Base-by-base conservation (phyloP, 306 rosid species). In the Oemleria cerasiformis region DNA sequence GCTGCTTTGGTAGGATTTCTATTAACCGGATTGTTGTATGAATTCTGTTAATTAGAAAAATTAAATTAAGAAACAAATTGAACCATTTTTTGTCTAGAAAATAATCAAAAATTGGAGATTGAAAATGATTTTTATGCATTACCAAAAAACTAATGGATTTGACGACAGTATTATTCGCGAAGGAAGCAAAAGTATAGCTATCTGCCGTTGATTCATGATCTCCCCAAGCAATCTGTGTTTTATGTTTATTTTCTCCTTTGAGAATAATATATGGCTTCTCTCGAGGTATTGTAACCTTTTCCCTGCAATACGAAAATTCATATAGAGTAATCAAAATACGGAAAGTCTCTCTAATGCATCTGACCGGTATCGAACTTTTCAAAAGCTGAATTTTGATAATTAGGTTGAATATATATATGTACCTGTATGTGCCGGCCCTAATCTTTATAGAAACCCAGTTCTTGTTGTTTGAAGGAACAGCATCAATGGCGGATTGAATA, bases 401-500 rank as follows among this genome's bases (percentile, higher is more conserved):
- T 25, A 25, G 30, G 30, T 25, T 2, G 30, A 25, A 25, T 25
- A 25, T 25, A 25, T 2, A 4, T 41, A 41, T 4, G 9, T 78
- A 88, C 97, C 88, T 84, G 67, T 91, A 91, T n/a, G 72, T 79
- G n/a, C 96, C 97, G 4, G 83, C 77, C 25, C 67, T 81, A 49
- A 91, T 78, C 4, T 47, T 68, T 72, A 91, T 88, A 50, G 48
- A 58, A 69, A 79, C 48, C 98, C 98, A 92, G 11, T 57, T 0
- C 12, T 5, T 68, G 49, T 92, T 92, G 62, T 84, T 72, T 1
- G 88, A 67, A 63, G 95, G 91, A 19, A 92, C 48, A 11, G 91
- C 78, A 81, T 90, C 78, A 64, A 90, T 88, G 49, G 98, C 96
- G 10, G 88, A 77, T 78, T 92, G 98, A 48, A 92, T 78, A 2